Conservation (phyloP, 495 filamentous ascomycete species). For the Collariella sp. region DNA sequence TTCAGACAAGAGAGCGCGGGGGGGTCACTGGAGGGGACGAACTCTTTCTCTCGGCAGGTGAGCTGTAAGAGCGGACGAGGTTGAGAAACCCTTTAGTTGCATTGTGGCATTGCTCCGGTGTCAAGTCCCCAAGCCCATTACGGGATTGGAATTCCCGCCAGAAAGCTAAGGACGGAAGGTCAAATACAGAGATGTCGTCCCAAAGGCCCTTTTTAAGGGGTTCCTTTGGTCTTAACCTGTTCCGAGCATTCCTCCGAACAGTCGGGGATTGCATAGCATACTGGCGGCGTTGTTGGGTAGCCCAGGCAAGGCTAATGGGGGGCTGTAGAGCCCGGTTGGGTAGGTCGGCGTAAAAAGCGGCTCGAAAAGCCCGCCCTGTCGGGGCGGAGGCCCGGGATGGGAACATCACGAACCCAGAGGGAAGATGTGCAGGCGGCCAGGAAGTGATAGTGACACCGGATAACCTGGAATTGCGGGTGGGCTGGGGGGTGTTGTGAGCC, state of each 20-base stretch:
- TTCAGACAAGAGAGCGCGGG: background rate
- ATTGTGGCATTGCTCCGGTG: slow-evolving; percentile 14
- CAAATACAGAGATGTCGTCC: no score
- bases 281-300: background rate
- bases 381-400: background rate
- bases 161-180: slow-evolving; percentile 18
- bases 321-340: background rate
- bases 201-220: no score
- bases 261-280: background rate
- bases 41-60: slow-evolving; percentile 12
- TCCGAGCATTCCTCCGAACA: background rate
- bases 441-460: no score
- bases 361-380: background rate
- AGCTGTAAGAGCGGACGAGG: slow-evolving; percentile 10
- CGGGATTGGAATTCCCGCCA: slow-evolving; percentile 10
- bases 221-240: background rate
- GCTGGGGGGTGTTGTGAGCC: no score
- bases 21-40: background rate
- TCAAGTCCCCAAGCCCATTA: slow-evolving; percentile 14
- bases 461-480: no score
- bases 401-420: background rate
- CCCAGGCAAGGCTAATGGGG: background rate
- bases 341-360: background rate
- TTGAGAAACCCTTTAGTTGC: slow-evolving; percentile 19
- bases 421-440: no score